Evolutionary conservation across 2,329 filamentous ascomycete genomes (phyloP).

Genomic region (Aulographum hederae): DNA sequence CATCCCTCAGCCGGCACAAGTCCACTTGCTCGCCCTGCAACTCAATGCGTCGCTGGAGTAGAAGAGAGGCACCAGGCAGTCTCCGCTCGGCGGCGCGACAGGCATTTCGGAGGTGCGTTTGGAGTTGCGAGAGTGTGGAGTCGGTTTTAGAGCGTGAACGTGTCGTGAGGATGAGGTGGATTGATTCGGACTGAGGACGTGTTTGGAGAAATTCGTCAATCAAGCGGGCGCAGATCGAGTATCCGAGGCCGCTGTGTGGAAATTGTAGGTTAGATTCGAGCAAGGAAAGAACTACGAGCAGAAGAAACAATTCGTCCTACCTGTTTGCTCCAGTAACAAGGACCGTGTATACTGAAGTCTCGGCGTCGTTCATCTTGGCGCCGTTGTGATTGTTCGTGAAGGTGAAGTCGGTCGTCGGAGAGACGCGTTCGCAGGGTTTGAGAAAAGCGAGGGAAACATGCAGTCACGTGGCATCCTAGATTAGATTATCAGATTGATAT

Average conservation of each 20-base stretch:
- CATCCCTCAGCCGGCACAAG: constrained; percentile 34
- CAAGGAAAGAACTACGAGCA: background rate
- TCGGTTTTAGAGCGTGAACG: constrained; percentile 56
- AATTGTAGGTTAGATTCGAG: background rate
- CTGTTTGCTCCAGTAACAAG: constrained; percentile 78
- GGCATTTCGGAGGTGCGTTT: constrained; percentile 35
- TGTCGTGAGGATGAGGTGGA: constrained; percentile 72
- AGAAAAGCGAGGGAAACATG: too few species aligned
- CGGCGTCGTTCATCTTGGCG: too few species aligned
- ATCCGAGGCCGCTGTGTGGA: constrained; percentile 57
- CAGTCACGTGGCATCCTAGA: too few species aligned
- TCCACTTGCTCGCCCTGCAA: constrained; percentile 41
- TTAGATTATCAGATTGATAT: too few species aligned
- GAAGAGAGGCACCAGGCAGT: constrained; percentile 19
- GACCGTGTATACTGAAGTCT: constrained; percentile 26
- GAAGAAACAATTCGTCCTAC: constrained; percentile 27
- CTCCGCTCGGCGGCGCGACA: constrained; percentile 16
- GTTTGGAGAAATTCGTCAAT: constrained; percentile 75
- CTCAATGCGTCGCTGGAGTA: constrained; percentile 25
- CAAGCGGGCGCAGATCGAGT: constrained; percentile 64
- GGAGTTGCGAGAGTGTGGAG: constrained; percentile 47
- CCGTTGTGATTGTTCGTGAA: too few species aligned
- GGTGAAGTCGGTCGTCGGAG: too few species aligned
- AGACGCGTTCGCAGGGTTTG: too few species aligned
- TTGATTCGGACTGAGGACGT: constrained; percentile 45